phyloP scores from a whole-genome alignment of 1,284 basidiomycete genomes.

The Ustanciosporium gigantosporum region DNA sequence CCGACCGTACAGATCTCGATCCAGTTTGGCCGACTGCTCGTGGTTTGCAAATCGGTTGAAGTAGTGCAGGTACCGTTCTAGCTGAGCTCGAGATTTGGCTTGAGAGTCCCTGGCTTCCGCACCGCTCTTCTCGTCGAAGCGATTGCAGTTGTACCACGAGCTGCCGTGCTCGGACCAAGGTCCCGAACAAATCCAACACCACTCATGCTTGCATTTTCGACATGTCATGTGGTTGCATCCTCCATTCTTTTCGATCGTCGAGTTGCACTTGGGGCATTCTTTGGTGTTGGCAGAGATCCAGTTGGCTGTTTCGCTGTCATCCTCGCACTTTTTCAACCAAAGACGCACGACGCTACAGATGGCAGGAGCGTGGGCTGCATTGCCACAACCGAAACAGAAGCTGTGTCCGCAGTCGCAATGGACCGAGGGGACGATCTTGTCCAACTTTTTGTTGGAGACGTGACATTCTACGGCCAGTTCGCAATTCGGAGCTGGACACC shows the following conservation, averaged over 20 bases:
- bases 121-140: constrained; percentile 90
- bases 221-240: constrained; percentile 71
- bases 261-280: constrained; percentile 86
- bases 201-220: constrained; percentile 64
- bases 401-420: constrained; percentile 73
- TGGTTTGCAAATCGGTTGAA: constrained; percentile 82
- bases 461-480: constrained; percentile 84
- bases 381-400: constrained; percentile 66
- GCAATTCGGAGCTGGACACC: constrained; percentile 77
- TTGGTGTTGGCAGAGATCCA: constrained; percentile 99
- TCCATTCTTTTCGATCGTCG: constrained; percentile 99
- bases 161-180: constrained; percentile 98
- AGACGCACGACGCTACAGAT: constrained; percentile 84
- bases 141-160: constrained; percentile 96
- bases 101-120: constrained; percentile 76
- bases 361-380: constrained; percentile 81
- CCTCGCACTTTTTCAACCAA: constrained; percentile 96
- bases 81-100: constrained; percentile 73
- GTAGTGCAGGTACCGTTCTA: constrained; percentile 83
- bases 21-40: constrained; percentile 94
- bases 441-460: constrained; percentile 67
- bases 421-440: constrained; percentile 84
- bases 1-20: constrained; percentile 84
- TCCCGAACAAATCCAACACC: constrained; percentile 72
- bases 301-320: constrained; percentile 97